Percentiles rank a stretch among this genome's conserved stretches.
Conservation (phyloP, 345 rosid genomes). For the Salix koriyanagi region DNA sequence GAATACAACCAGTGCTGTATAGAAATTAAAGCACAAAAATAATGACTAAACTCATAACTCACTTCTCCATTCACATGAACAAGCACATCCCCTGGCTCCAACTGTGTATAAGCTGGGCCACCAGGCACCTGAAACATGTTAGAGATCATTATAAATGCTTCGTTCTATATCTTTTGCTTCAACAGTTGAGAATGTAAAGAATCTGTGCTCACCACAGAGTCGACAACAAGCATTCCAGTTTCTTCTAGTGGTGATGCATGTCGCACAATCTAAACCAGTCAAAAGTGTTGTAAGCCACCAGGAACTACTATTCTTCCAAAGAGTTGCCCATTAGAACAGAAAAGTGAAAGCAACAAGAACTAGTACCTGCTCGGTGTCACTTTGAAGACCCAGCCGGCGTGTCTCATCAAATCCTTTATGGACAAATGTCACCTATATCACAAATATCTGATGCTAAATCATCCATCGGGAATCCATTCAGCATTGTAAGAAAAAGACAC, state of each 20-base stretch:
- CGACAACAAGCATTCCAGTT: slow-evolving; percentile 97
- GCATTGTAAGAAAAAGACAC: neutral
- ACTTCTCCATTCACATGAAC: slow-evolving; percentile 83
- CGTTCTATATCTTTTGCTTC: neutral
- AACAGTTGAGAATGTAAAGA: neutral
- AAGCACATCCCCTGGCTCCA: slow-evolving; percentile 97
- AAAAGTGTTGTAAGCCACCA: slow-evolving; percentile 18
- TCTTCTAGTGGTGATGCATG: slow-evolving; percentile 72
- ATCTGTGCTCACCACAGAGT: slow-evolving; percentile 62
- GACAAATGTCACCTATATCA: slow-evolving; percentile 63
- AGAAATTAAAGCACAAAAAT: too few relatives aligned
- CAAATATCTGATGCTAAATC: slow-evolving; percentile 7
- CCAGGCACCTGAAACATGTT: slow-evolving; percentile 71
- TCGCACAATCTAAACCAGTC: slow-evolving; percentile 61
- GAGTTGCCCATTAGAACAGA: slow-evolving; percentile 5
- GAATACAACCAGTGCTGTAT: too few relatives aligned
- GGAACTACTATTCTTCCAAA: slow-evolving; percentile 8
- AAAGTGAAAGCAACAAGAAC: neutral
- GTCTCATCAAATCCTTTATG: slow-evolving; percentile 98
- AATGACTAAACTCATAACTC: slow-evolving; percentile 25
- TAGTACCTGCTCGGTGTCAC: slow-evolving; percentile 82
- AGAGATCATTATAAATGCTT: slow-evolving; percentile 12
- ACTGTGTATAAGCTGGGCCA: slow-evolving; percentile 76
- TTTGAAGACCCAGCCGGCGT: slow-evolving; percentile 84
- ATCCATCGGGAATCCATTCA: neutral